Percentiles rank a stretch among this genome's conserved stretches.
Evolutionary conservation across 257 asterid genomes (phyloP).

Genomic region (Nicotiana attenuata): DNA sequence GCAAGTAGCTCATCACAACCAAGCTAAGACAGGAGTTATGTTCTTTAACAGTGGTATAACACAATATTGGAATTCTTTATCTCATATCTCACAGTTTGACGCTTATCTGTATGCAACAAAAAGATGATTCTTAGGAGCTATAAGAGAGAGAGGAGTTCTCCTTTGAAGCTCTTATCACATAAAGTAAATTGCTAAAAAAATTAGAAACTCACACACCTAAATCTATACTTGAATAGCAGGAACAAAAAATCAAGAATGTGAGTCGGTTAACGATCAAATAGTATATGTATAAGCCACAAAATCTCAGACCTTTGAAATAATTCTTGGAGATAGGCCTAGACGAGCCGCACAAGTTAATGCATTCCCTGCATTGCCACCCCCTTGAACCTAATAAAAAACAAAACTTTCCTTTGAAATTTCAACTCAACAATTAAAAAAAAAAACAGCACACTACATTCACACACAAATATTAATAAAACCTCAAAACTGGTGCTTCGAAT

Average conservation of each 20-base stretch:
- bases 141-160: background rate
- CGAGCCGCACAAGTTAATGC: slow-evolving; percentile 91
- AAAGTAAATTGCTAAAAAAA: background rate
- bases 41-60: background rate
- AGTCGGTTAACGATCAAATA: too few species aligned
- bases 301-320: slow-evolving; percentile 68
- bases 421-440: background rate
- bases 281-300: background rate
- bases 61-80: background rate
- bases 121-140: too few species aligned
- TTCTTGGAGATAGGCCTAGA: slow-evolving; percentile 68
- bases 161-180: background rate
- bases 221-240: background rate
- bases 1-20: background rate
- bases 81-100: background rate
- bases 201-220: background rate
- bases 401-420: background rate
- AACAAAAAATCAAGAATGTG: too few species aligned
- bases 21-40: background rate
- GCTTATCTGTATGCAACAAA: background rate
- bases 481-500: slow-evolving; percentile 64
- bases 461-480: slow-evolving; percentile 30
- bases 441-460: background rate
- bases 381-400: slow-evolving; percentile 46
- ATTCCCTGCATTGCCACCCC: slow-evolving; percentile 96